Conservation (phyloP, 805 yeast species). For the Maudiozyma pseudohumilis region DNA sequence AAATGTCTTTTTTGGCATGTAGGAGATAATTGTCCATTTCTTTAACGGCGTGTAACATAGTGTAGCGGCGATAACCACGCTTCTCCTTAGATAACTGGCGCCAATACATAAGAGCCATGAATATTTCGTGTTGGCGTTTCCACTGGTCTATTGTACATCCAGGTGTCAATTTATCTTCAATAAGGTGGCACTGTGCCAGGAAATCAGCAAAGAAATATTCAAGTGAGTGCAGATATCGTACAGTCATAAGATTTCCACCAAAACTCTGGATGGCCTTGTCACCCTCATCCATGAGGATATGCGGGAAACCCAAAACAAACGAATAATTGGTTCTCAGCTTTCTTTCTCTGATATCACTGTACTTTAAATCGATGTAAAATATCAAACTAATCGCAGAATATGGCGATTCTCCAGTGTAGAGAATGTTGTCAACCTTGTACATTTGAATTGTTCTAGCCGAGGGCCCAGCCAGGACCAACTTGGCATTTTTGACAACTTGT, state of each 20-base stretch:
- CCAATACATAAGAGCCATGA: constrained; percentile 23
- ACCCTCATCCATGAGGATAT: constrained; percentile 4
- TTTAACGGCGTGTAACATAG: constrained; percentile 24
- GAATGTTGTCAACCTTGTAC: neutral
- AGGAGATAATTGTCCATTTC: constrained; percentile 26
- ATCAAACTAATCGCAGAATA: constrained; percentile 1
- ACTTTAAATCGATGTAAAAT: constrained; percentile 1
- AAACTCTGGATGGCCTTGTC: constrained; percentile 8
- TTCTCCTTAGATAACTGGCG: constrained; percentile 22
- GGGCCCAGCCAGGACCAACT: neutral
- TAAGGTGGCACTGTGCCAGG: constrained; percentile 21
- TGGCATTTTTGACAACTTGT: neutral
- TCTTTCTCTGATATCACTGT: neutral
- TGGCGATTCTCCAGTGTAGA: constrained; percentile 2
- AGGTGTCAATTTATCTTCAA: constrained; percentile 18
- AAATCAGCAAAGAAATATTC: constrained; percentile 25
- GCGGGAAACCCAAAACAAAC: constrained; percentile 4
- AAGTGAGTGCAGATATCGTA: constrained; percentile 18
- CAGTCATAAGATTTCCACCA: constrained; percentile 17
- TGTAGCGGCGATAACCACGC: constrained; percentile 18
- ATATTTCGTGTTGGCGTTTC: constrained; percentile 20
- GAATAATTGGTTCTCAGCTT: neutral
- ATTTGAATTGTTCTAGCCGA: neutral
- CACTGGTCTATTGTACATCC: constrained; percentile 20
- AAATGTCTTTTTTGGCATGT: constrained; percentile 18